phyloP scores from a whole-genome alignment of 2,329 filamentous ascomycete genomes.

The Chaetomium strumarium region DNA sequence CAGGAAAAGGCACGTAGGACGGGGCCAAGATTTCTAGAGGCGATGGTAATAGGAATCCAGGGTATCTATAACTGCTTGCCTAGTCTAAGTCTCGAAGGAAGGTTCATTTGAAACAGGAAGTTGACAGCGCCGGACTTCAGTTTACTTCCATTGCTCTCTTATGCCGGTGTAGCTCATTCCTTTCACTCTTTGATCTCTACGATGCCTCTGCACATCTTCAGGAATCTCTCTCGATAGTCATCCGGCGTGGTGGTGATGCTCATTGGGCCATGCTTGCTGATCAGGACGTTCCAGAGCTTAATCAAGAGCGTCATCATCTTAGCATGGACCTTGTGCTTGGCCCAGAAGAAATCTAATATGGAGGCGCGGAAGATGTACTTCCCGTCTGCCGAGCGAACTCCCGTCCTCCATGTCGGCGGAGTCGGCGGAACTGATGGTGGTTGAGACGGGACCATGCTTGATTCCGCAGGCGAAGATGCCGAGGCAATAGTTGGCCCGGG shows the following conservation, averaged over 20 bases:
- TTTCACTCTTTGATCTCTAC: slow-evolving; percentile 27
- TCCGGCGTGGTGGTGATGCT: slow-evolving; percentile 63
- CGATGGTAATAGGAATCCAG: too few relatives aligned
- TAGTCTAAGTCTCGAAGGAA: too few relatives aligned
- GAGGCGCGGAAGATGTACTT: slow-evolving; percentile 63
- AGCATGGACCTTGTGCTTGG: slow-evolving; percentile 63
- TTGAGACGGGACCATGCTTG: slow-evolving; percentile 25
- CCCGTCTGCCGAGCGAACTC: slow-evolving; percentile 54
- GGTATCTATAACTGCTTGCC: too few relatives aligned
- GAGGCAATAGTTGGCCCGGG: slow-evolving; percentile 15
- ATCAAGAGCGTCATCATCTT: slow-evolving; percentile 61
- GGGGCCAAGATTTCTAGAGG: too few relatives aligned
- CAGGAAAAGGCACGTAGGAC: too few relatives aligned
- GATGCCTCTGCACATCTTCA: slow-evolving; percentile 40
- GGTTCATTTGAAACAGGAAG: not conserved
- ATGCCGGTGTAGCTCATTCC: too few relatives aligned
- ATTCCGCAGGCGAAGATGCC: slow-evolving; percentile 21
- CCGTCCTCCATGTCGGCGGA: slow-evolving; percentile 53
- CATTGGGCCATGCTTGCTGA: slow-evolving; percentile 64
- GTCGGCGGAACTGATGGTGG: slow-evolving; percentile 31
- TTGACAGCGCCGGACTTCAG: too few relatives aligned
- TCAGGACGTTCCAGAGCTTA: slow-evolving; percentile 52
- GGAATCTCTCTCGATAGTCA: slow-evolving; percentile 57
- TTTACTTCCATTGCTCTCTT: too few relatives aligned
- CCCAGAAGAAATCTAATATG: slow-evolving; percentile 73